These are phyloP conservation scores for Penicillium turbatum DNA, from an alignment of 495 filamentous ascomycete genomes.

Conservation along the genomic window DNA sequence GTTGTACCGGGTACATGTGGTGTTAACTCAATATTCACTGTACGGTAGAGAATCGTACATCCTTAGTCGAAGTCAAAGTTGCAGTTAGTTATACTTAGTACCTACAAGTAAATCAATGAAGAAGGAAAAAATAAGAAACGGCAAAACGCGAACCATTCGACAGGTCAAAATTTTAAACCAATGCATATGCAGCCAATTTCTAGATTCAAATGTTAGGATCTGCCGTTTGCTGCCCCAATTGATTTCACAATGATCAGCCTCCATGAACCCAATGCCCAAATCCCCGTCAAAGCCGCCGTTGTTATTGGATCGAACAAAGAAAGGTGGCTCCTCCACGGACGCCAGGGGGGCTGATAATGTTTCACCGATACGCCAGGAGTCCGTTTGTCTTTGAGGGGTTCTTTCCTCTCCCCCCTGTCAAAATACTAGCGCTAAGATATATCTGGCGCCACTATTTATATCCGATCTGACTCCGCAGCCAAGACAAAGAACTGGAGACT, in stretches of 20 bases:
- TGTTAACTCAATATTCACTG: neutral
- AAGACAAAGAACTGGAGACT: constrained; percentile 10
- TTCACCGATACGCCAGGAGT: constrained; percentile 16
- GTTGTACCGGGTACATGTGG: neutral
- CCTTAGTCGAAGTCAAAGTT: no score
- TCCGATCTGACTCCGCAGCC: constrained; percentile 19
- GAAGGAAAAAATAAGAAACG: neutral
- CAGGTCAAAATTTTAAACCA: neutral
- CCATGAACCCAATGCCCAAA: constrained; percentile 16
- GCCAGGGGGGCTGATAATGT: constrained; percentile 24
- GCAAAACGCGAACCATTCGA: neutral
- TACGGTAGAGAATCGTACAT: no score
- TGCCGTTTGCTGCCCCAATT: constrained; percentile 22
- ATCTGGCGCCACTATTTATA: constrained; percentile 24
- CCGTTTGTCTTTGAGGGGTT: constrained; percentile 7
- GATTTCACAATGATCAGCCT: constrained; percentile 17
- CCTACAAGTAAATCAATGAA: neutral
- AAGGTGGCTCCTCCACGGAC: constrained; percentile 10
- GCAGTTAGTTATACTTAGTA: no score
- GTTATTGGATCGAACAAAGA: constrained; percentile 15
- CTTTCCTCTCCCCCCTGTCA: constrained; percentile 3
- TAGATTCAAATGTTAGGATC: constrained; percentile 12
- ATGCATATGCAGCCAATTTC: constrained; percentile 3
- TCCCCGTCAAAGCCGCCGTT: constrained; percentile 11
- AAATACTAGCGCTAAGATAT: constrained; percentile 17